Conservation (phyloP, 1,284 basidiomycete genomes). For the Boletellus sp. region DNA sequence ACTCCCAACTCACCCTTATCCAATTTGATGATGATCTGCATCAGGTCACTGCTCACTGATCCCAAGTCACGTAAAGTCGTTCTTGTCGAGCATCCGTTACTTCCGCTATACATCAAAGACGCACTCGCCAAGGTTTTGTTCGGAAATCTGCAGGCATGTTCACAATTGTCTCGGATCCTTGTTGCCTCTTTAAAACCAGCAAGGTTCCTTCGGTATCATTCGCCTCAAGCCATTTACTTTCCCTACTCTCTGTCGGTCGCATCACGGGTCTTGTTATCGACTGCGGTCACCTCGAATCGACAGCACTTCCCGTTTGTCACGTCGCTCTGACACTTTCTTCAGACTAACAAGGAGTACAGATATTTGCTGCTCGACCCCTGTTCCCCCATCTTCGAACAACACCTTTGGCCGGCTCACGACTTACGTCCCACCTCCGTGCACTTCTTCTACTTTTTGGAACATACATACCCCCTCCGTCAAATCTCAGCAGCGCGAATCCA, state of each 20-base stretch:
- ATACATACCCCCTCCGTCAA: conserved; percentile 74
- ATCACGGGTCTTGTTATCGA: conserved; percentile 93
- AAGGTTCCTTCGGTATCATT: conserved; percentile 93
- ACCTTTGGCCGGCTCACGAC: conserved; percentile 72
- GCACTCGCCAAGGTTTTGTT: conserved; percentile 85
- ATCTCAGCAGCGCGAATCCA: conserved; percentile 61
- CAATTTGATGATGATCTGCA: conserved; percentile 5
- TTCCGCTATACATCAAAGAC: conserved; percentile 86
- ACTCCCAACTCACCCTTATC: not conserved
- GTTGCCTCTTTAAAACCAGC: not conserved
- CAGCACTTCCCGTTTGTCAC: conserved; percentile 74
- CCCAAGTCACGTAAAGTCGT: conserved; percentile 93
- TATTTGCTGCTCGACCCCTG: conserved; percentile 83
- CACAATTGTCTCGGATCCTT: not conserved
- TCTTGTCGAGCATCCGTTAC: conserved; percentile 83
- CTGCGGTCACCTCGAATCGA: conserved; percentile 87
- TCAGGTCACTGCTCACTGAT: conserved; percentile 86
- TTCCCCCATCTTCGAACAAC: conserved; percentile 80
- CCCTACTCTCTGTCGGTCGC: conserved; percentile 80
- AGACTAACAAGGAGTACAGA: conserved; percentile 44
- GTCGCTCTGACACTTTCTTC: not conserved
- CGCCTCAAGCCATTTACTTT: conserved; percentile 80
- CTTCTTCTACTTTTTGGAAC: conserved; percentile 78
- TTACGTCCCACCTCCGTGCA: conserved; percentile 73
- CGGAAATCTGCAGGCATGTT: conserved; percentile 79